Base-by-base conservation (phyloP, 1,284 basidiomycete genomes). In the Paramarasmius palmivorus region DNA sequence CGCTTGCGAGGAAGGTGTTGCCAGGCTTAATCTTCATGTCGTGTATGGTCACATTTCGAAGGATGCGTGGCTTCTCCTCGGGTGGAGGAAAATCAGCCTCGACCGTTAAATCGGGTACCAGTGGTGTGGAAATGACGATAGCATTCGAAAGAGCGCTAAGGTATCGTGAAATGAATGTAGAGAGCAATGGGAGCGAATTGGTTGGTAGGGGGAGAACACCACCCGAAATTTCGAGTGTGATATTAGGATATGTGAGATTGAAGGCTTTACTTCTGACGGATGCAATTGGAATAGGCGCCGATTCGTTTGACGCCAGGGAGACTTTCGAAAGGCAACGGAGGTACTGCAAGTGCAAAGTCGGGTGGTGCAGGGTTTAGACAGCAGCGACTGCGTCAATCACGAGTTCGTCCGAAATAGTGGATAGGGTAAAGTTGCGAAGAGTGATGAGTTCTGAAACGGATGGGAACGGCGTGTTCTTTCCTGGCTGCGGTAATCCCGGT, bases 11-110 rank as follows among this genome's bases (percentile, higher is more conserved):
- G 62, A 91, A 77, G 1, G 66, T 66, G 3, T 63, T 71, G 1
- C 77, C 79, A 5, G 86, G 76, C 53, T 74, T 79, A 54, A 92
- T 78, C 60, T 79, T 81, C 90, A 92, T 91, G 60, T 88, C 77
- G 25, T 75, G 76, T 54, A 92, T 85, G 2, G 84, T 86, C 29
- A 92, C 83, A 56, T 89, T 73, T 17, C 79, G 80, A 17, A 92
- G 73, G 40, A 92, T 73, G 23, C 78, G 72, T 0, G 89, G 88
- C 35, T 75, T 77, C 2, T 82, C 79, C 40, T 73, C 63, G 1
- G 86, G 86, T 1, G 79, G 77, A 8, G 89, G 90, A 63, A 92
- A 90, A 1, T 72, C 65, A 2, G 80, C 72, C 49, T 76, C 65
- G 3, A 87, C 59, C 22, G 68, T 56, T 38, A 86, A 63, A 15